Base-by-base conservation (phyloP, 495 filamentous ascomycete species). In the Filosporella fistucella region DNA sequence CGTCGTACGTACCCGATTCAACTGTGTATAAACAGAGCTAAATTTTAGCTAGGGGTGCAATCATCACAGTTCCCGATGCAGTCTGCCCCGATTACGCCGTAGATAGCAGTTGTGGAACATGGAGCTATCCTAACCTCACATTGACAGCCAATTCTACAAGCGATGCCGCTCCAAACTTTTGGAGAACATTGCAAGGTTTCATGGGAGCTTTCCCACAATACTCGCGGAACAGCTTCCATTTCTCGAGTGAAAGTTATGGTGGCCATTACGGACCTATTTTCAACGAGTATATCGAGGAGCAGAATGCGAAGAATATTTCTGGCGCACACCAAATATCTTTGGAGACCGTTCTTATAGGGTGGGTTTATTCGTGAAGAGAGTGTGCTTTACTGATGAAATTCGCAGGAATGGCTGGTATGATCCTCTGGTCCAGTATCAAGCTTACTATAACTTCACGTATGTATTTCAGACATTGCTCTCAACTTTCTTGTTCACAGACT, bases 191-290 rank as follows among this genome's bases (percentile, higher is more conserved):
- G 39, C 80, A 83, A 54, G 77, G 76, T 16, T 84, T 83, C 61
- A 76, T 82, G 68, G 77, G 78, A 1, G 78, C 70, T 2, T 83
- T 84, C 55, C 80, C 80, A 2, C 57, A 81, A 42, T 82, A 82
- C 62, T 70, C 74, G 1, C 58, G 72, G 11, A 63, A 72, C 30
- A 66, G 69, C 1, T 78, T 82, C 59, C 74, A 79, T 54, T 80
- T 84, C 62, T 67, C 75, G 8, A 78, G 75, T 1, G 77, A 81
- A 55, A 72, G 67, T 24, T 86, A 86, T 50, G 83, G 84, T 11
- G 82, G 82, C 1, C 81, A 80, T 24, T 86, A 85, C 37, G 84
- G 81, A 0, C 84, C 82, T 0, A 66, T 78, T 1, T 85, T 82
- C 52, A 73, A 77, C 28, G 68, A 76, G 13, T 87, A 79, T 56